These are phyloP conservation scores for Eremochloa ophiuroides DNA, from an alignment of 176 grass and related monocot genomes.

Conservation along the genomic window DNA sequence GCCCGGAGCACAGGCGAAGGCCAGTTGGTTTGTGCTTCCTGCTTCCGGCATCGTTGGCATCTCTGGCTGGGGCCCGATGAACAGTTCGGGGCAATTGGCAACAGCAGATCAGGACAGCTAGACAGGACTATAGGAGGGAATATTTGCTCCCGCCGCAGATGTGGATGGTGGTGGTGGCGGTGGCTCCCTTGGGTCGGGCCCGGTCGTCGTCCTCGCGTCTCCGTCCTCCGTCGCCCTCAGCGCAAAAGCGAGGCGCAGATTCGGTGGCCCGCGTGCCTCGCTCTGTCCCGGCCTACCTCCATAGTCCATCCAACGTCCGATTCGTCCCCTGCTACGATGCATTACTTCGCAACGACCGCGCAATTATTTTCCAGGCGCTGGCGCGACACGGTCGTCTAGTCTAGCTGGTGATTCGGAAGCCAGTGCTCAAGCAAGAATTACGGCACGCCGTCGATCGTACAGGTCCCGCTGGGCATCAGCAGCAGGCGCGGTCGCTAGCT, in stretches of 20 bases:
- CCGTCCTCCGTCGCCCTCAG: not conserved
- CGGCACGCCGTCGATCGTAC: too few relatives aligned
- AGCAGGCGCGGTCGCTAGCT: too few relatives aligned
- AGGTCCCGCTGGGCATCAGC: too few relatives aligned
- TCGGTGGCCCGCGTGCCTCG: conserved; percentile 6
- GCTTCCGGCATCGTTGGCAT: not conserved
- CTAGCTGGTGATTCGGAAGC: not conserved
- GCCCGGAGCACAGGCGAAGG: not conserved
- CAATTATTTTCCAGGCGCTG: not conserved
- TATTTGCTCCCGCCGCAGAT: conserved; percentile 13
- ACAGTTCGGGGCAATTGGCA: not conserved
- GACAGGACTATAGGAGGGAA: conserved; percentile 22
- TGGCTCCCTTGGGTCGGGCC: not conserved
- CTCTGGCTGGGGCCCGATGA: not conserved
- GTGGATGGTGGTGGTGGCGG: too few relatives aligned
- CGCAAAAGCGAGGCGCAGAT: conserved; percentile 13
- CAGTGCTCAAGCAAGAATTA: too few relatives aligned
- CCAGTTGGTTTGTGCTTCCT: not conserved
- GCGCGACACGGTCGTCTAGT: not conserved
- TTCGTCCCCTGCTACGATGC: too few relatives aligned
- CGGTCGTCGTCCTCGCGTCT: not conserved
- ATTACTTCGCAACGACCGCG: too few relatives aligned
- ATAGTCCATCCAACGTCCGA: too few relatives aligned
- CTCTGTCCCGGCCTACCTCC: not conserved
- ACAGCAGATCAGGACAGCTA: not conserved